Evolutionary conservation across 805 yeast genomes (phyloP).

Genomic region (Wickerhamiella musiphila): DNA sequence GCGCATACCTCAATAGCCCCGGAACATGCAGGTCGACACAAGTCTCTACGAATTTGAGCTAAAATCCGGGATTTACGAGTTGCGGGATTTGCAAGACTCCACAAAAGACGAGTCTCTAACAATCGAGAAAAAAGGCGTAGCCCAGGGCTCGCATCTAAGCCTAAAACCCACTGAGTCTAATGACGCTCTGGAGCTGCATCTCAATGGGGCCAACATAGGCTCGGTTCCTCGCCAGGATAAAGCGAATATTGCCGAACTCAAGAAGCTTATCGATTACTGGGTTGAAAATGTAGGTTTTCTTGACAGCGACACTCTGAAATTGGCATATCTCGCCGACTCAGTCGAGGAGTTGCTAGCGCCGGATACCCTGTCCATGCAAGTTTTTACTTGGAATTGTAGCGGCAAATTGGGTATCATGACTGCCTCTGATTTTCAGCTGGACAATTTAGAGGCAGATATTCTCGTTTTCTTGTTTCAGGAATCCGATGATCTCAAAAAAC

Average conservation of each 20-base stretch:
- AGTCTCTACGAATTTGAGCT: too few species aligned
- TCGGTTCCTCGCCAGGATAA: slow-evolving; percentile 3
- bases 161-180: too few species aligned
- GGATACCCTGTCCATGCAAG: slow-evolving; percentile 14
- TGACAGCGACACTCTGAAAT: slow-evolving; percentile 11
- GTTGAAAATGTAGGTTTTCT: slow-evolving; percentile 14
- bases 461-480: slow-evolving; percentile 80
- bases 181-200: too few species aligned
- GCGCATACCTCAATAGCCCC: too few species aligned
- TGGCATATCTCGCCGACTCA: slow-evolving; percentile 9
- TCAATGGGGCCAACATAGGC: slow-evolving; percentile 13
- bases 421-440: slow-evolving; percentile 1
- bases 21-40: too few species aligned
- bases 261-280: slow-evolving; percentile 11
- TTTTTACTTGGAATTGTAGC: slow-evolving; percentile 27
- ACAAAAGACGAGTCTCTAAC: too few species aligned
- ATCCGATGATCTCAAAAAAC: slow-evolving; percentile 27
- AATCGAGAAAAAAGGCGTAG: too few species aligned
- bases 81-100: too few species aligned
- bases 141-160: too few species aligned
- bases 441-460: slow-evolving; percentile 35
- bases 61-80: too few species aligned
- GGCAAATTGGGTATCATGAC: slow-evolving; percentile 18
- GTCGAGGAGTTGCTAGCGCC: not conserved
- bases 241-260: slow-evolving; percentile 3